Base-by-base conservation (phyloP, 2,329 filamentous ascomycete species). In the Colletotrichum sp. region DNA sequence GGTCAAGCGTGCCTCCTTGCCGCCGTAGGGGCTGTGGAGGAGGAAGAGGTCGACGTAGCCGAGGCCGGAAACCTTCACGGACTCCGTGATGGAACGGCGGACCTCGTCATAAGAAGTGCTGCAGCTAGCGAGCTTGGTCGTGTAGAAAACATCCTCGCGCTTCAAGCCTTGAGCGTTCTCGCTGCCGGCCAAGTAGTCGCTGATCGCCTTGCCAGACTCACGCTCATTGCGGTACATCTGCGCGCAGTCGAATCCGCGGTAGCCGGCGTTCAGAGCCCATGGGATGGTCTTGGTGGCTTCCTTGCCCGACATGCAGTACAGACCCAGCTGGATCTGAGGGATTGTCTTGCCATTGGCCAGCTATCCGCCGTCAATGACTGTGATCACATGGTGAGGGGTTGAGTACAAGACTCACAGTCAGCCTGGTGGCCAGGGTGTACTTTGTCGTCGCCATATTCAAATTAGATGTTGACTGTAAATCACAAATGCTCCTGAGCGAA, bases 31-130 rank as follows among this genome's bases (percentile, higher is more conserved):
- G 64, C 92, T 94, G 81, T 97, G 95, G 71, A 97, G 87, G 13
- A 98, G 86, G 83, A 96, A 96, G 60, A 97, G 83, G 81, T 97
- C 95, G 72, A 96, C 91, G 82, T 96, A 96, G 1, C 92, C 93
- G 34, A 96, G 85, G 0, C 92, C 93, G 28, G 91, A 92, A 72
- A 90, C 89, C 63, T 91, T 88, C 6, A 96, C 88, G 34, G 91
- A 93, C 81, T 90, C 83, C 77, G 88, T 91, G 78, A 97, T 95
- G 0, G 93, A 92, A 76, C 86, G 86, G 66, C 93, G 90, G 28
- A 94, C 94, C 5, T 87, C 86, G n/a, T 93, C 90, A 83, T 96
- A 96, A 6, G 89, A 89, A 2, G 88, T 88, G 79, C 86, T 86
- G 81, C 93, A 95, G 74, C 89, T 92, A 2, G 92, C 92, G 16